phyloP scores from a whole-genome alignment of 345 rosid genomes.

The Moringa oleifera region DNA sequence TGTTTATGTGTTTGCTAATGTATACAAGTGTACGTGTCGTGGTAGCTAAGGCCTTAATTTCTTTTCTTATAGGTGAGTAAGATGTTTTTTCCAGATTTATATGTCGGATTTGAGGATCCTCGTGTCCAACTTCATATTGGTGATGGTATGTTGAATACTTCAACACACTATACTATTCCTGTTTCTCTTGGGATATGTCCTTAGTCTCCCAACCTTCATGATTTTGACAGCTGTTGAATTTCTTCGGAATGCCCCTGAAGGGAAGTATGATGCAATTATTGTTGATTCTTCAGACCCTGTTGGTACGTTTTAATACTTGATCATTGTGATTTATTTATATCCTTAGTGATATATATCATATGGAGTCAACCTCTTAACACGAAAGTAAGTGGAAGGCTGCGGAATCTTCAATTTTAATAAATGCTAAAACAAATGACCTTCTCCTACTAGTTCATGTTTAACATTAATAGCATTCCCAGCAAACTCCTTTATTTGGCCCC shows the following conservation, averaged over 20 bases:
- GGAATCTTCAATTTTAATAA: background rate
- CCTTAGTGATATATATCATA: background rate
- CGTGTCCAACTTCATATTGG: slow-evolving; percentile 87
- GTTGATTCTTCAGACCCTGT: slow-evolving; percentile 98
- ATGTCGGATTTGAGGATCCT: slow-evolving; percentile 91
- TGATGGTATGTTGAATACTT: slow-evolving; percentile 75
- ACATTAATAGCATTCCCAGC: too few species aligned
- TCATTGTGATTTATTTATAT: slow-evolving; percentile 3
- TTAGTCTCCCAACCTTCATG: slow-evolving; percentile 19
- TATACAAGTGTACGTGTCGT: background rate
- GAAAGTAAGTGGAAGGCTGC: background rate
- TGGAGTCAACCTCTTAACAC: background rate
- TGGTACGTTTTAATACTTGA: slow-evolving; percentile 41
- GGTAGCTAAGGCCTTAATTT: background rate
- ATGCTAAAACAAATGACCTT: too few species aligned
- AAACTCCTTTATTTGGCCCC: too few species aligned
- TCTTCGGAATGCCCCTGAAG: slow-evolving; percentile 52
- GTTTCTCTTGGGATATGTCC: background rate
- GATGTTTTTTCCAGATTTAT: slow-evolving; percentile 75
- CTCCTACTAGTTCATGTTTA: too few species aligned
- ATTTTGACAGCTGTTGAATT: slow-evolving; percentile 70
- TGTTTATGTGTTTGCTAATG: background rate
- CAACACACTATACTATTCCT: background rate
- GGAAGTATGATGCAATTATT: slow-evolving; percentile 85
- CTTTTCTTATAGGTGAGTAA: slow-evolving; percentile 54